Evolutionary conservation across 2,329 filamentous ascomycete genomes (phyloP), one percentile per base, ranked within the genome.

Genomic region (Beauveria rudraprayagi): DNA sequence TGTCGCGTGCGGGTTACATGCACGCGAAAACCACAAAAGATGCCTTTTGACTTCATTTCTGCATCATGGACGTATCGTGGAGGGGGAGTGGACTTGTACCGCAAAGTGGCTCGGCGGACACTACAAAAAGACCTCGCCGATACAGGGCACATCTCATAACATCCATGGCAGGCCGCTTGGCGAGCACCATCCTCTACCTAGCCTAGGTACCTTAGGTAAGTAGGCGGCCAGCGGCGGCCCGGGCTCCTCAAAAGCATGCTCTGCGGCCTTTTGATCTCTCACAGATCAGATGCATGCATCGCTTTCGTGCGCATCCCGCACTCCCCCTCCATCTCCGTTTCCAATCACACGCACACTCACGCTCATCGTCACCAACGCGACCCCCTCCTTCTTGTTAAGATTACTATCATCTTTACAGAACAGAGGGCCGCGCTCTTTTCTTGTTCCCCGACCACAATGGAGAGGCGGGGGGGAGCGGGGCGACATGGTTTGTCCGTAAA

Each of bases 281-380:
- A 46, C 26, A 47, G 54, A 56, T 56, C 43, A 56, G 54, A 56
- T 56, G 54, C 54, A 56, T 37, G 43, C 43, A 56, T 56, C 54
- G 43, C 54, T 56, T 56, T 56, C 43, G 28, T 46, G 54, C 41
- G n/a, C 43, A 34, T 43, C 24, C 41, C 43, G 34, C 43, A 22
- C 54, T 26, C 26, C 24, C 54, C 24, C 26, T 14, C 47, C 26
- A 34, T 11, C 17, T 43, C 41, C 24, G 7, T 54, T 26, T 5
- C 10, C n/a, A 22, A n/a, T 30, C 43, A 10, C 43, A 19, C 54
- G 17, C 26, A 19, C 43, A 14, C 19, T 34, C 30, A 14, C 11
- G 5, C 30, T 34, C 30, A 34, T 34, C 30, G 11, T 34, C 30
- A 14, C 30, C 30, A 14, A 34, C 30, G 30, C 30, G 30, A 34